These are phyloP conservation scores for Hygrophoropsis aurantiaca DNA, from an alignment of 768 basidiomycete genomes.

Conservation along the genomic window DNA sequence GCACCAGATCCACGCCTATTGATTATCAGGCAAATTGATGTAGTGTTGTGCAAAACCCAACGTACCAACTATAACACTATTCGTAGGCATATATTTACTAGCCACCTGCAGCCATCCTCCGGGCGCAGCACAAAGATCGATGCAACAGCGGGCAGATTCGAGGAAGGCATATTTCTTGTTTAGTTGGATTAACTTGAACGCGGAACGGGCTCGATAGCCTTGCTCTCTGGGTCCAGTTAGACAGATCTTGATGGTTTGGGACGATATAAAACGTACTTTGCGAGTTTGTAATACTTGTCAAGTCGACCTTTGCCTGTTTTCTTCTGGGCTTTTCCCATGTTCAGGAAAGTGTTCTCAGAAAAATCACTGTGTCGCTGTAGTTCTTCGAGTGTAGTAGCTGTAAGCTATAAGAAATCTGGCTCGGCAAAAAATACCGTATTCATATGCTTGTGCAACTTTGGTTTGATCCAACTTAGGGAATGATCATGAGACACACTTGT, in stretches of 20 bases:
- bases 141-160: conserved; percentile 85
- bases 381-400: no score
- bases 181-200: conserved; percentile 97
- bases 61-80: conserved; percentile 88
- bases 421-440: no score
- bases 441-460: no score
- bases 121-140: conserved; percentile 98
- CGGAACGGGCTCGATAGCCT: conserved; percentile 98
- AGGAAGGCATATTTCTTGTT: conserved; percentile 98
- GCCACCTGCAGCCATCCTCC: conserved; percentile 99
- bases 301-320: conserved; percentile 95
- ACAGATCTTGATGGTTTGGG: conserved; percentile 5
- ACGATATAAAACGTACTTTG: conserved; percentile 53
- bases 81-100: conserved; percentile 94
- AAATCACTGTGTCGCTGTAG: no score
- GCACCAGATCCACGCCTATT: conserved; percentile 89
- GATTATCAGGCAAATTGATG: conserved; percentile 8
- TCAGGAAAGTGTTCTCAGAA: no score
- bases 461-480: no score
- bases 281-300: conserved; percentile 97
- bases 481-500: no score
- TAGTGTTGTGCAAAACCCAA: conserved; percentile 9
- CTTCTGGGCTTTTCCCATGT: conserved; percentile 82
- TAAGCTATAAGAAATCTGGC: no score
- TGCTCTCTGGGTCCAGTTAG: conserved; percentile 70